Evolutionary conservation across 139 green algal genomes (phyloP).

Genomic region (Chlamydomonas eustigma): DNA sequence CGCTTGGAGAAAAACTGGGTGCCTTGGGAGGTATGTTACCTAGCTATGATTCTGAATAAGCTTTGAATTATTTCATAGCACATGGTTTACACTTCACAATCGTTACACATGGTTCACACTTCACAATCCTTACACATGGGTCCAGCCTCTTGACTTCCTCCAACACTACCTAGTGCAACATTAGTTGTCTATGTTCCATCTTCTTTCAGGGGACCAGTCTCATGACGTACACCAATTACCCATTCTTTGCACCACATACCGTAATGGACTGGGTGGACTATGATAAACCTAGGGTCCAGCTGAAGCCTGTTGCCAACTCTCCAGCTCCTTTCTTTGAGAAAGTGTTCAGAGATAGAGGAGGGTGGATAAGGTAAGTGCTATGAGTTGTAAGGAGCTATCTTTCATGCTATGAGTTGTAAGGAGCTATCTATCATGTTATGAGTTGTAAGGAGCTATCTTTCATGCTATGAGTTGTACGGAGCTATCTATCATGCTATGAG

Average conservation of each 20-base stretch:
- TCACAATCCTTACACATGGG: neutral
- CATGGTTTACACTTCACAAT: too few species aligned
- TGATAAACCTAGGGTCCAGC: neutral
- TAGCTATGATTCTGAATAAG: neutral
- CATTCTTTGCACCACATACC: neutral
- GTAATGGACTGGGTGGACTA: slow-evolving; percentile 1
- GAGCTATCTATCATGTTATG: neutral
- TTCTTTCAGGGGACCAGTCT: neutral
- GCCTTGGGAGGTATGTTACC: neutral
- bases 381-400: neutral
- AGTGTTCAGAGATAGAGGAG: neutral
- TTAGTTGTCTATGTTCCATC: neutral
- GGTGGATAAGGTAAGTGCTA: neutral
- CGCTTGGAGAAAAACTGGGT: slow-evolving; percentile 8
- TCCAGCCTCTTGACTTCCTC: neutral
- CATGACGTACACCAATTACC: slow-evolving; percentile 9
- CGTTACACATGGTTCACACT: too few species aligned
- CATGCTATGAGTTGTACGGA: neutral
- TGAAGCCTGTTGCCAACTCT: neutral
- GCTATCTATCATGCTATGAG: neutral
- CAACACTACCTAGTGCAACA: neutral
- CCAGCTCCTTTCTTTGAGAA: neutral
- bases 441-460: neutral
- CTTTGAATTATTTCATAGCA: neutral
- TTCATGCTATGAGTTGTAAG: neutral